Base-by-base conservation (phyloP, 768 basidiomycete species). In the Boletus rufocinnamomeus region DNA sequence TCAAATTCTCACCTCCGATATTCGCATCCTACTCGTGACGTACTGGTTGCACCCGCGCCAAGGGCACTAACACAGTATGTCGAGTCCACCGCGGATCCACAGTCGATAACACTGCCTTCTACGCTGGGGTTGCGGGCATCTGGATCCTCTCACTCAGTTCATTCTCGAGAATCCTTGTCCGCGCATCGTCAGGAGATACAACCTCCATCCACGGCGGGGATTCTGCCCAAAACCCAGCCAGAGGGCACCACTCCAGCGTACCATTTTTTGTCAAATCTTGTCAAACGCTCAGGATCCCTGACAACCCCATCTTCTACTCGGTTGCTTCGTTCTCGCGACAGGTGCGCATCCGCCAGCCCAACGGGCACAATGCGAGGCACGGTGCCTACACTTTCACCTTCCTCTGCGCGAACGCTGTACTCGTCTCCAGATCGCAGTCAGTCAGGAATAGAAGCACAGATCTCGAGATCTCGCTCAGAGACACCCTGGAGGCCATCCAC, bases 21-120 rank as follows among this genome's bases (percentile, higher is more conserved):
- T 40, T 82, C 83, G 2, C 75, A 74, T 47, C 81, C 81, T 53
- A 75, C 78, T 45, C 81, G 86, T 27, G 77, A 78, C 43, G 71
- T 80, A 48, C 79, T 90, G 32, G 74, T 91, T 53, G 74, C 89
- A 0, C 88, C 85, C 28, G 80, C 91, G 10, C 89, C 91, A 2
- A 81, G 89, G 40, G 88, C 91, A 2, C 66, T 93, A 38, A 91
- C 91, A 2, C 86, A 89, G 70, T 90, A 86, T 65, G 79, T 88
- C 38, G 85, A 81, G 52, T 83, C 85, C 11, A 76, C 79, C 4
- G 73, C 80, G 28, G 82, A 85, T 63, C 75, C 80, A 16, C 74
- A 78, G n/a, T 63, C 75, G 9, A 83, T 92, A 48, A 64, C 76
- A 13, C 72, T 92, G 2, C 90, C 90, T 7, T 85, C 88, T 8